Evolutionary conservation across 352 stramenopile genomes (phyloP).

Genomic region (Globisporangium alternatum): DNA sequence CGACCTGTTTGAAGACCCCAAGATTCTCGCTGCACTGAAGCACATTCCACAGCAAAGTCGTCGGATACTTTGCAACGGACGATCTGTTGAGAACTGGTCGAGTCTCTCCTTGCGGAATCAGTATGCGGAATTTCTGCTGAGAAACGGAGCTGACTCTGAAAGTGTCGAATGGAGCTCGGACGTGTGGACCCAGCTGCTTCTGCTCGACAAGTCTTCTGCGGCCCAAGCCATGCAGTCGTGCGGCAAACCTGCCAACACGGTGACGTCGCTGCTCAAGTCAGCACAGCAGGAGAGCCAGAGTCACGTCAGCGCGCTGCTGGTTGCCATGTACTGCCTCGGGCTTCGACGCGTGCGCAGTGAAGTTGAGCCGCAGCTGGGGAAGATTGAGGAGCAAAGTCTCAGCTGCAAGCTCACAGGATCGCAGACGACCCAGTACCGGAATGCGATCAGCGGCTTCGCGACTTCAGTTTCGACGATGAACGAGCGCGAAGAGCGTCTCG

Average conservation of each 20-base stretch:
- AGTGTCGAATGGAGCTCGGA: slow-evolving; percentile 13
- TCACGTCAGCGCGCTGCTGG: slow-evolving; percentile 38
- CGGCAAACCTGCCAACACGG: slow-evolving; percentile 39
- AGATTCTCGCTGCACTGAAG: slow-evolving; percentile 37
- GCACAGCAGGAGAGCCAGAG: slow-evolving; percentile 27
- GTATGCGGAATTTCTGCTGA: slow-evolving; percentile 54
- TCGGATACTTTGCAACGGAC: slow-evolving; percentile 60
- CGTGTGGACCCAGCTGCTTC: slow-evolving; percentile 20
- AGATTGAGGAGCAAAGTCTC: slow-evolving; percentile 82
- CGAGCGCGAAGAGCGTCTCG: slow-evolving; percentile 50
- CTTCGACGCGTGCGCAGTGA: slow-evolving; percentile 71
- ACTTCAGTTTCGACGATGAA: slow-evolving; percentile 34
- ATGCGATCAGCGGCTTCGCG: slow-evolving; percentile 51
- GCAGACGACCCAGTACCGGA: slow-evolving; percentile 68
- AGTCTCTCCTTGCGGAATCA: slow-evolving; percentile 31
- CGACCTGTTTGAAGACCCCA: slow-evolving; percentile 38
- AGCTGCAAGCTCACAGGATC: slow-evolving; percentile 46
- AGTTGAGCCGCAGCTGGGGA: slow-evolving; percentile 73
- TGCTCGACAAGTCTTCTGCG: slow-evolving; percentile 49
- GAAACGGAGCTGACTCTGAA: slow-evolving; percentile 18
- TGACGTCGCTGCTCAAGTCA: slow-evolving; percentile 43
- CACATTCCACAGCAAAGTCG: slow-evolving; percentile 44
- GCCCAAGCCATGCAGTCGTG: slow-evolving; percentile 40
- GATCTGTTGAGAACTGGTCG: slow-evolving; percentile 62
- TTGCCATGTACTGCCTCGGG: slow-evolving; percentile 58